These are phyloP conservation scores for Linum usitatissimum DNA, from an alignment of 345 rosid species.

Conservation along the genomic window DNA sequence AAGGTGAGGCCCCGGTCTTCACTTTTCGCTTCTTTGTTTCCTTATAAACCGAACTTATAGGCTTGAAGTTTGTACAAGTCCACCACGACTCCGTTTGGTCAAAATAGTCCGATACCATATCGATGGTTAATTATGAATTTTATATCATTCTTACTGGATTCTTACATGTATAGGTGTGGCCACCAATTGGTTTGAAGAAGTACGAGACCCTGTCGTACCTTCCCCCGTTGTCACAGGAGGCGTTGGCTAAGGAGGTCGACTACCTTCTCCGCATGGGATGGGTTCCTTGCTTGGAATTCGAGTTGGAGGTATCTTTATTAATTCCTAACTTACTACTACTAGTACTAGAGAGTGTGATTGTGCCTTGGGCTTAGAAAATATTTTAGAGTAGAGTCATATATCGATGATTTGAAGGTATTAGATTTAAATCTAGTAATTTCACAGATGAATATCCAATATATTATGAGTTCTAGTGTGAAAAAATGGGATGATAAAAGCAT, in stretches of 20 bases:
- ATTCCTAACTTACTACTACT: not conserved
- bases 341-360: no score
- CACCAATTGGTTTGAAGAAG: conserved; percentile 18
- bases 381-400: not conserved
- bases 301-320: conserved; percentile 23
- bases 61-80: no score
- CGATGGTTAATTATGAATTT: not conserved
- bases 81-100: no score
- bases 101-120: no score
- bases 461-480: no score
- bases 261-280: conserved; percentile 51
- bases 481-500: no score
- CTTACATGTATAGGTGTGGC: conserved; percentile 21
- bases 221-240: conserved; percentile 19
- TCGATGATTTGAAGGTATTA: no score
- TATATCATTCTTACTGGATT: not conserved
- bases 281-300: conserved; percentile 69
- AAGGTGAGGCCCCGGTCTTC: conserved; percentile 3
- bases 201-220: conserved; percentile 43
- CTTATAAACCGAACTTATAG: no score
- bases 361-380: no score
- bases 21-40: not conserved
- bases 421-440: no score
- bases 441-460: no score
- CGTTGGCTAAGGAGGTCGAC: conserved; percentile 32